Base-by-base conservation (phyloP, 192 early-diverging fungal genomes). In the Ambispora gerdemannii region DNA sequence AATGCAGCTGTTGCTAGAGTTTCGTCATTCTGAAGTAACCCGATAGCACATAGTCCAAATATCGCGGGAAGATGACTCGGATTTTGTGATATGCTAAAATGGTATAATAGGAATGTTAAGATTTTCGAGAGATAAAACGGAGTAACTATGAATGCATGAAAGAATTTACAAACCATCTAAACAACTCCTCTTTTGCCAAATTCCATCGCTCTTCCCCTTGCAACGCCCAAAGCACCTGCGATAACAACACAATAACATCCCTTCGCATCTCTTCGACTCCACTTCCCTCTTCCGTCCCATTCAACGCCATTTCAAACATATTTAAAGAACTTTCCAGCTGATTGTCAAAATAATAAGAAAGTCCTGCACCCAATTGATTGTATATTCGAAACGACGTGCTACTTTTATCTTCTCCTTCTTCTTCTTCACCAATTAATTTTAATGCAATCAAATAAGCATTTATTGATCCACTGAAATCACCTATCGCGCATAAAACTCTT, bases 191-290 rank as follows among this genome's bases (percentile, higher is more conserved):
- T 72, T 92, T 91, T 31, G 92, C 93, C 34, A 94, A 77, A 4
- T 74, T 79, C 17, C 88, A 76, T 67, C 96, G 92, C 66, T 92
- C 89, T 30, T 82, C 81, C 4, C 85, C 87, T 32, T 92, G 93
- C 32, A 97, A 76, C 1, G 93, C 93, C 90, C 93, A 96, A 56
- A 98, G 81, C 0, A 95, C 94, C 76, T 95, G 91, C 56, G 88
- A 88, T 64, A 98, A 73, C 53, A 93, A 68, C 2, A 95, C 81
- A 10, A 89, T 81, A 1, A 92, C 86, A 36, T 88, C 83, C 47
- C 89, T 84, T 1, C 84, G 82, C 67, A 86, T 74, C 20, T 75
- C 78, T n/a, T 77, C 67, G 52, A 78, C 75, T 13, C 75, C 73
- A 38, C 72, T 76, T 1, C 22, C 35, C 25, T 28, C 25, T 27